Evolutionary conservation across 1,139 yeast species (phyloP).

Genomic region (Eremothecium gossypii): DNA sequence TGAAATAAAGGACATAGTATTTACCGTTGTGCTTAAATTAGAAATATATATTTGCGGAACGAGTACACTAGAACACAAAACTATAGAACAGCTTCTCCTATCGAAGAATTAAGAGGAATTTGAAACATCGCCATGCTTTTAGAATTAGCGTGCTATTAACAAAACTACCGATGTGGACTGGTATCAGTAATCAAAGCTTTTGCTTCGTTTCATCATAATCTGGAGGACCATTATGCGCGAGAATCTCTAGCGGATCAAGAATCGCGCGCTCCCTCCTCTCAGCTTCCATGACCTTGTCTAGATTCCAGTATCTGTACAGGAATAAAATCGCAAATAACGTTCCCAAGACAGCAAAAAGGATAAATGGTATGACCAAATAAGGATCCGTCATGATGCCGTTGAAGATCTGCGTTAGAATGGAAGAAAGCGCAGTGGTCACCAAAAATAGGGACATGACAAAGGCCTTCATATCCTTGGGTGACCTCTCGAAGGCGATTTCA

Average conservation of each 20-base stretch:
- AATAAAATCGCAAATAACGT: constrained; percentile 37
- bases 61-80: too few relatives aligned
- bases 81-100: too few relatives aligned
- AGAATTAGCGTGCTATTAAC: too few relatives aligned
- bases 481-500: constrained; percentile 61
- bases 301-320: constrained; percentile 42
- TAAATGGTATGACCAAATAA: constrained; percentile 46
- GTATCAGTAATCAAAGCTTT: too few relatives aligned
- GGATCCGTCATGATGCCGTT: constrained; percentile 49
- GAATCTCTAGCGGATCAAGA: constrained; percentile 13
- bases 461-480: constrained; percentile 61
- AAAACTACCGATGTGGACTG: too few relatives aligned
- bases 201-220: too few relatives aligned
- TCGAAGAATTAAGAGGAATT: too few relatives aligned
- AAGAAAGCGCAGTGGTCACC: constrained; percentile 49
- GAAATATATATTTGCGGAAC: too few relatives aligned
- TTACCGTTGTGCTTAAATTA: too few relatives aligned
- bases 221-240: too few relatives aligned
- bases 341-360: constrained; percentile 42
- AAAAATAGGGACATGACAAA: constrained; percentile 60
- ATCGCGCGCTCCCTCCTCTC: constrained; percentile 30
- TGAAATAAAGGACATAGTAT: too few relatives aligned
- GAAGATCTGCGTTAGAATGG: constrained; percentile 49
- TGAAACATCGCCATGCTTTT: too few relatives aligned
- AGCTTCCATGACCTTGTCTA: constrained; percentile 43